Base-by-base conservation (phyloP, 1,139 yeast genomes). In the Blastobotrys persicus region DNA sequence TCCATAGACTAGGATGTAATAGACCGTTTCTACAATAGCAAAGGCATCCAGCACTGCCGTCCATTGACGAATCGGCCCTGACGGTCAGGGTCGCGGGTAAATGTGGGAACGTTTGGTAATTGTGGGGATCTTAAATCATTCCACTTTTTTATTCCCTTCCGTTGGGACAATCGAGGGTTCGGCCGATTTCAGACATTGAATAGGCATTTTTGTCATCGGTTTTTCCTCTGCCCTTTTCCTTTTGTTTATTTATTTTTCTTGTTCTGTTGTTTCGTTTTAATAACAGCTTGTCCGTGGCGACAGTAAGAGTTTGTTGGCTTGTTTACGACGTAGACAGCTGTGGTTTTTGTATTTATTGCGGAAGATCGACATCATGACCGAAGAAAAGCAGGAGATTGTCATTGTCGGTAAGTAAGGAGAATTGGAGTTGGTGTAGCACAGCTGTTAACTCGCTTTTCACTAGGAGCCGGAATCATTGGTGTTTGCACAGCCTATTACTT, bases 391-490 rank as follows among this genome's bases (percentile, higher is more conserved):
- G 53, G 68, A 69, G 50, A 69, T 70, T 46, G 63, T 70, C 48
- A 67, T 70, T 46, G 72, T 70, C 32, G 72, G 71, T 55, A 54
- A 20, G 64, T 53, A 32, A n/a, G 5, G 23, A 11, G 13, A 28
- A 9, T 12, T 9, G 14, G 14, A 5, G 6, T 12, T 31, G 34
- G 5, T 9, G 5, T 2, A 6, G 14, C 31, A 35, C 9, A 39
- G 14, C 6, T 18, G 19, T 28, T 44, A 44, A 40, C 9, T 23
- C 31, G 13, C 12, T n/a, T n/a, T n/a, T n/a, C n/a, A n/a, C n/a
- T 44, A 26, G 97, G 97, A 16, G 98, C 96, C 0, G 98, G 98
- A 23, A 91, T 92, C 60, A 85, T 92, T 38, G 98, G 98, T 23
- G 96, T 88, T 9, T 88, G 96, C 65, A 88, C 95, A 1, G 98